phyloP scores from a whole-genome alignment of 441 rosid genomes.

The Dalechampia spathulata region DNA sequence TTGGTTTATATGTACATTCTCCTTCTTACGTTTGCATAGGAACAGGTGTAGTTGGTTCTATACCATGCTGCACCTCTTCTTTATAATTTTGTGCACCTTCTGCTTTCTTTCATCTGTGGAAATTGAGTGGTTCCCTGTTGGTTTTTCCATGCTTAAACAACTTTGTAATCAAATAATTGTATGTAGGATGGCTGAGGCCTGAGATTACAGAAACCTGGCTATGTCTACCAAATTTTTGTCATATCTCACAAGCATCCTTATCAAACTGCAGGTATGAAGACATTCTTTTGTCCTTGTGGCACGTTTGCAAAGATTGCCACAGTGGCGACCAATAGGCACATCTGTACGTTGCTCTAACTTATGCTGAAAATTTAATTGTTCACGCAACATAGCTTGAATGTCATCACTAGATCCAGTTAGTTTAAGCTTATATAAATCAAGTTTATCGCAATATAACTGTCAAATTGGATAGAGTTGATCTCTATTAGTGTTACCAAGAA shows the following conservation, averaged over 20 bases:
- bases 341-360: conserved; percentile 45
- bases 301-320: conserved; percentile 68
- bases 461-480: no score
- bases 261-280: conserved; percentile 55
- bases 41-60: neutral
- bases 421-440: neutral
- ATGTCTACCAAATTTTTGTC: neutral
- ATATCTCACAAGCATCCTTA: conserved; percentile 15
- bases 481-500: neutral
- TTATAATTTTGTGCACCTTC: neutral
- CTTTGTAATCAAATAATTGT: neutral
- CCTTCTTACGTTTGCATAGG: neutral
- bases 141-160: neutral
- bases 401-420: neutral
- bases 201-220: neutral
- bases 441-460: neutral
- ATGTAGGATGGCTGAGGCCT: neutral
- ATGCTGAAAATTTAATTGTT: neutral
- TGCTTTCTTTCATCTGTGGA: neutral
- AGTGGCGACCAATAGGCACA: conserved; percentile 53
- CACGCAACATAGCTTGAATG: neutral
- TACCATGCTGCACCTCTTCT: neutral
- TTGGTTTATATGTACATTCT: neutral
- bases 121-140: no score
- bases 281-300: conserved; percentile 76